phyloP scores from a whole-genome alignment of 805 yeast genomes.

The Lipomyces yamanashiensis region DNA sequence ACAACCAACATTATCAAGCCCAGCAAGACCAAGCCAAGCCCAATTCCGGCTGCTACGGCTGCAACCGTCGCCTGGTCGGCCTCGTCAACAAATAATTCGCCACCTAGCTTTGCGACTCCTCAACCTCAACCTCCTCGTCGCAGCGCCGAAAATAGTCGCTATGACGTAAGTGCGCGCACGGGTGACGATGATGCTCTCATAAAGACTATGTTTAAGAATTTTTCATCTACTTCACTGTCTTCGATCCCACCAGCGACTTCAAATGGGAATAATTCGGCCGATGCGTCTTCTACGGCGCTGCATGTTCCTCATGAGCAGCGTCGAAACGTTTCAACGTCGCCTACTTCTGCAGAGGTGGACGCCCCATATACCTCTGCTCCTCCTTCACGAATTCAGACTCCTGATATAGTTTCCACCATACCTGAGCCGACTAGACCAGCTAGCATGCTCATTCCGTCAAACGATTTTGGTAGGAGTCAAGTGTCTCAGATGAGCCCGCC shows the following conservation, averaged over 20 bases:
- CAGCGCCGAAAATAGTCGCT: slow-evolving; percentile 10
- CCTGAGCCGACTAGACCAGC: neutral
- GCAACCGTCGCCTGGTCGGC: slow-evolving; percentile 29
- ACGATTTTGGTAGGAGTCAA: no score
- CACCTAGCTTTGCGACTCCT: neutral
- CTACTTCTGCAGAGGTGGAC: neutral
- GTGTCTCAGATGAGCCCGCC: slow-evolving; percentile 6
- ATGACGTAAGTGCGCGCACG: neutral
- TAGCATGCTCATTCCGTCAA: no score
- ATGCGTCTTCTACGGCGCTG: slow-evolving; percentile 10
- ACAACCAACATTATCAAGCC: neutral
- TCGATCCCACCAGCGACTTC: neutral
- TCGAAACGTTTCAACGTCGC: neutral
- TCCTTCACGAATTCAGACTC: slow-evolving; percentile 6
- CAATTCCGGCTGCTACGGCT: slow-evolving; percentile 26
- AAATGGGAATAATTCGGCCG: neutral
- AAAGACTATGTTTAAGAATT: slow-evolving; percentile 27
- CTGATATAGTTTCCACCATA: neutral
- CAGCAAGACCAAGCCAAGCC: slow-evolving; percentile 1
- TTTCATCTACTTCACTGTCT: slow-evolving; percentile 27
- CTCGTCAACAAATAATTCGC: slow-evolving; percentile 13
- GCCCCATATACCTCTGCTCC: slow-evolving; percentile 13
- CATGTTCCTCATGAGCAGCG: neutral
- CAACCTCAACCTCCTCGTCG: slow-evolving; percentile 5
- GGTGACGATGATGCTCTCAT: slow-evolving; percentile 22